Evolutionary conservation across 2,329 filamentous ascomycete genomes (phyloP), one percentile per base, ranked within the genome.

Genomic region (Xylariaceae sp.): DNA sequence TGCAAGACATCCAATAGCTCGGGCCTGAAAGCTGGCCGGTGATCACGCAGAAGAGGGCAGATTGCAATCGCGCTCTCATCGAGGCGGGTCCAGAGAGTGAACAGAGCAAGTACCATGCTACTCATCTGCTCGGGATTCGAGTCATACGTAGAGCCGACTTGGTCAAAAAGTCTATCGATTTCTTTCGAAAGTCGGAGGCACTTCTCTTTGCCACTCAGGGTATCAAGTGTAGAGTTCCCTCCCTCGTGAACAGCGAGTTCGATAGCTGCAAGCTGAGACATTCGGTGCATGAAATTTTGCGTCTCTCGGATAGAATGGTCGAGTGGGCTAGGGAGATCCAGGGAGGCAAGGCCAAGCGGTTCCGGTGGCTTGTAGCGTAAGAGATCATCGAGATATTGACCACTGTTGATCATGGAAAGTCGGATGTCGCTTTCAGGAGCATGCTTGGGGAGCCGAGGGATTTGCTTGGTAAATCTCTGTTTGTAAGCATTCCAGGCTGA

Each of bases 21-120:
- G 0, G 68, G 53, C 0, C 52, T 41, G 29, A 84, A 70, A 0
- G 60, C 56, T 0, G 77, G 72, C 10, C 69, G 59, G 33, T 69
- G 78, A 0, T 72, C 54, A 0, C 31, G 19, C 0, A 84, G 52
- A 0, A 80, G 49, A 0, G 68, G 66, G 29, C 61, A 73, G 1
- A 41, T 39, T 0, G 28, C 9, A 0, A 61, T 52, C 1, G 69
- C 67, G n/a, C 48, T 52, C 9, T 56, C 45, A 40, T 84, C 80
- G 50, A 81, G 64, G 2, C 50, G 45, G 3, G 70, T 49, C 78
- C 77, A 84, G 0, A 78, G 42, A 31, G 75, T 68, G 47, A 82
- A 65, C 0, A 75, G 27, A 6, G 57, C 63, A 1, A 83, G 58
- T 0, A 81, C 51, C 44, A 72, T 63, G 1, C 54, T 37, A 18